These are phyloP conservation scores for Phanerochaete sordida DNA, from an alignment of 768 basidiomycete species.

Conservation along the genomic window DNA sequence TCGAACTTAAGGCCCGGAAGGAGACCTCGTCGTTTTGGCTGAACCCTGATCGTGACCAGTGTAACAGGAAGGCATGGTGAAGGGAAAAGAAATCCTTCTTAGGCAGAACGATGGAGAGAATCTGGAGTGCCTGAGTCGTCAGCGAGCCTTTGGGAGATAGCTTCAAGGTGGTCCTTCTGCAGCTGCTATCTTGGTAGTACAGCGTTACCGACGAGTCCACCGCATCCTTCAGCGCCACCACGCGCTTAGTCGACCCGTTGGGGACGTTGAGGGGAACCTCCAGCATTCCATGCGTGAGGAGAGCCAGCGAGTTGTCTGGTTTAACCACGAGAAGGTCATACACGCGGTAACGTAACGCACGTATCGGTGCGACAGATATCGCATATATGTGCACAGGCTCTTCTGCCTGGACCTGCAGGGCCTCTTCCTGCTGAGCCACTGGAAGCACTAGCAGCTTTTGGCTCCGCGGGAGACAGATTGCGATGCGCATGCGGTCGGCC, in stretches of 20 bases:
- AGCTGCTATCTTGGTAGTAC: slow-evolving; percentile 47
- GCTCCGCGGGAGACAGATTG: slow-evolving; percentile 49
- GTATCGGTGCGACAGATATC: slow-evolving; percentile 52
- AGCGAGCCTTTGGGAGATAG: slow-evolving; percentile 53
- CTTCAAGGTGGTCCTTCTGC: slow-evolving; percentile 47
- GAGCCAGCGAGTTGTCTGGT: slow-evolving; percentile 46
- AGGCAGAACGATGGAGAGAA: slow-evolving; percentile 61
- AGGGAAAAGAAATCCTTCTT: slow-evolving; percentile 51
- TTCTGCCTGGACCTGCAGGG: slow-evolving; percentile 36
- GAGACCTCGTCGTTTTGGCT: slow-evolving; percentile 37
- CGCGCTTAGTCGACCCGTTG: neutral
- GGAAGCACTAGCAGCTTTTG: slow-evolving; percentile 42
- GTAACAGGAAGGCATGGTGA: slow-evolving; percentile 51
- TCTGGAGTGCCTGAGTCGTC: slow-evolving; percentile 55
- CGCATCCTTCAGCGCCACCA: slow-evolving; percentile 46
- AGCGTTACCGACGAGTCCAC: slow-evolving; percentile 51
- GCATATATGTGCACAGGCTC: slow-evolving; percentile 37
- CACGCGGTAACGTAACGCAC: slow-evolving; percentile 58
- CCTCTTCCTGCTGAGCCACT: slow-evolving; percentile 40
- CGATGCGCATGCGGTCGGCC: slow-evolving; percentile 47
- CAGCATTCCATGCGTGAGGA: slow-evolving; percentile 62
- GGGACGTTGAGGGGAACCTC: slow-evolving; percentile 25
- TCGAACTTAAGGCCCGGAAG: slow-evolving; percentile 52
- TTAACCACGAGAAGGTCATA: slow-evolving; percentile 70
- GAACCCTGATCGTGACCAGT: slow-evolving; percentile 50